Percentiles rank a stretch among this genome's conserved stretches.
Conservation (phyloP, 306 rosid genomes). For the Begonia fuchsioides region DNA sequence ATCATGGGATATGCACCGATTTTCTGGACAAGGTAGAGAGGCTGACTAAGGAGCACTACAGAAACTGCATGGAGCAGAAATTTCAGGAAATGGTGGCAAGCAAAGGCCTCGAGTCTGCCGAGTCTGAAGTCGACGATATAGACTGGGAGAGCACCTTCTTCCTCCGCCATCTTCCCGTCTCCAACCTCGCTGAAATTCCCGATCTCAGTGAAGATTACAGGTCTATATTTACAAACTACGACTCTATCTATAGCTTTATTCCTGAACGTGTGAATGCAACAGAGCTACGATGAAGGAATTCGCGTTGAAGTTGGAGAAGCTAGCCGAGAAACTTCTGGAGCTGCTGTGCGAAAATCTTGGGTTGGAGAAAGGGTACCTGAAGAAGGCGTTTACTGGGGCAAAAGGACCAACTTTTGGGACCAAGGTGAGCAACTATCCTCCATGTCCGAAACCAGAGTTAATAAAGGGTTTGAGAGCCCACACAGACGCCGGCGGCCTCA, state of each 20-base stretch:
- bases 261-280: slow-evolving; percentile 4
- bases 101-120: slow-evolving; percentile 49
- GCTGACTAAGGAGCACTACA: slow-evolving; percentile 83
- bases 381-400: slow-evolving; percentile 59
- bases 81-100: slow-evolving; percentile 66
- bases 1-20: slow-evolving; percentile 71
- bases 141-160: slow-evolving; percentile 98
- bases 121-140: slow-evolving; percentile 43
- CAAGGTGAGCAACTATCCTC: slow-evolving; percentile 90
- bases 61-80: slow-evolving; percentile 63
- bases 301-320: slow-evolving; percentile 44
- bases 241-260: neutral
- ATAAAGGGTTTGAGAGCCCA: slow-evolving; percentile 92
- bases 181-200: slow-evolving; percentile 55
- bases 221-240: slow-evolving; percentile 10
- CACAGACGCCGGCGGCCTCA: slow-evolving; percentile 96
- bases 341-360: slow-evolving; percentile 85
- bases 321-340: slow-evolving; percentile 70
- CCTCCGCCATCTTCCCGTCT: slow-evolving; percentile 69
- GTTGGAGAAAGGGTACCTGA: slow-evolving; percentile 74
- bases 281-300: slow-evolving; percentile 73
- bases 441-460: slow-evolving; percentile 86
- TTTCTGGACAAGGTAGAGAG: slow-evolving; percentile 75
- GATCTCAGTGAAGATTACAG: slow-evolving; percentile 59
- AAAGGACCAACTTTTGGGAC: slow-evolving; percentile 89